These are phyloP conservation scores for Berkeleyomyces rouxiae DNA, from an alignment of 2,329 filamentous ascomycete genomes.

Conservation along the genomic window DNA sequence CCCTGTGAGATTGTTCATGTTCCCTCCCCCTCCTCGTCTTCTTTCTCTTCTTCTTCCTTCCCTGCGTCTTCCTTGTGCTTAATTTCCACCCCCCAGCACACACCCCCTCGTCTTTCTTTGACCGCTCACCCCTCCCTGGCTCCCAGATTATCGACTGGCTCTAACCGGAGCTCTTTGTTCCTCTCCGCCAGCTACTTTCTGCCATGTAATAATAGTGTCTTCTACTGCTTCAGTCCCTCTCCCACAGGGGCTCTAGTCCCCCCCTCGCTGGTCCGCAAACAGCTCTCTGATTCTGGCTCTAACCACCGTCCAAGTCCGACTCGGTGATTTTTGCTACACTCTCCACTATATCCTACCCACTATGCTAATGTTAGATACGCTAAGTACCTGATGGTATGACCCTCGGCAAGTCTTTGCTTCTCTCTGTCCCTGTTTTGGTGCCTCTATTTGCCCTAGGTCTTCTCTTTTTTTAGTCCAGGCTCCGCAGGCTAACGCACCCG, in stretches of 20 bases:
- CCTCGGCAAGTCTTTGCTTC: background rate
- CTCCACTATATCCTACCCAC: background rate
- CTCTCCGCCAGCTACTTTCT: background rate
- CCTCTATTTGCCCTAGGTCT: background rate
- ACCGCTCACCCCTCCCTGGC: background rate
- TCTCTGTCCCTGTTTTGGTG: background rate
- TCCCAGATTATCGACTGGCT: background rate
- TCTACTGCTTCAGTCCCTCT: no score
- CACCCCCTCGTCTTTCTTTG: background rate
- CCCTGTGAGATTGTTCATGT: constrained; percentile 6
- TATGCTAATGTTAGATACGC: background rate
- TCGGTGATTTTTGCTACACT: no score
- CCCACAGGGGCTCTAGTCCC: no score
- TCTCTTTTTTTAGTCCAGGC: background rate
- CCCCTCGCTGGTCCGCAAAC: no score
- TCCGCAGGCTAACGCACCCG: background rate
- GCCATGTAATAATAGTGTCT: no score
- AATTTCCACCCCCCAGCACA: background rate
- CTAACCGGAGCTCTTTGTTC: constrained; percentile 1
- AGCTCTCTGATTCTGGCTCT: background rate
- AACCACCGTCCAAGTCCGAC: background rate
- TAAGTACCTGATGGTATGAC: background rate
- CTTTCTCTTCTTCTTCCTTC: background rate
- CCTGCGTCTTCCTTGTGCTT: background rate
- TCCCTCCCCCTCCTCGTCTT: background rate